Evolutionary conservation across 2,329 filamentous ascomycete species (phyloP).

Genomic region (Waltergamsia citrina): DNA sequence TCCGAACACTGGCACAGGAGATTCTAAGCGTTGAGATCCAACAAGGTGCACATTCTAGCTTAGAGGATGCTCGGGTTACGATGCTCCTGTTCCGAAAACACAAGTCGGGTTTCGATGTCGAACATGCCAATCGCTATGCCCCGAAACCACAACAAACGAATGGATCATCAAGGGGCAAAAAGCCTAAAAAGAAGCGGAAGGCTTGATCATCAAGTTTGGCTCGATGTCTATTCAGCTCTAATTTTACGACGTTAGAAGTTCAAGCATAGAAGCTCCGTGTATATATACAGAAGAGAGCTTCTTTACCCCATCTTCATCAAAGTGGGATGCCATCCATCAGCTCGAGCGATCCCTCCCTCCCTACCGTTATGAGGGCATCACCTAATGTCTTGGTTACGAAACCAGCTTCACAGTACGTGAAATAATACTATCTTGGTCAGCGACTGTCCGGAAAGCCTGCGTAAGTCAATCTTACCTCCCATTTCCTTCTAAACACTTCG

Average conservation of each 20-base stretch:
- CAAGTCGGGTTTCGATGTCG: slow-evolving; percentile 77
- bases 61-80: slow-evolving; percentile 75
- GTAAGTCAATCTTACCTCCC: slow-evolving; percentile 30
- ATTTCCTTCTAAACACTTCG: neutral
- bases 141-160: slow-evolving; percentile 14
- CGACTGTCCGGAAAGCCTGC: neutral
- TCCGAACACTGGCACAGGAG: slow-evolving; percentile 49
- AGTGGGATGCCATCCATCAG: slow-evolving; percentile 63
- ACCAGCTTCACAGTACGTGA: neutral
- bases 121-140: slow-evolving; percentile 61
- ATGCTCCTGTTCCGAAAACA: slow-evolving; percentile 82
- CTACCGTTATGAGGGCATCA: slow-evolving; percentile 57
- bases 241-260: too few species aligned
- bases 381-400: slow-evolving; percentile 1
- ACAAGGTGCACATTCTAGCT: slow-evolving; percentile 52
- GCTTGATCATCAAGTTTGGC: too few species aligned
- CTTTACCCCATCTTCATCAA: slow-evolving; percentile 29
- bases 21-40: slow-evolving; percentile 55
- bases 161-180: slow-evolving; percentile 25
- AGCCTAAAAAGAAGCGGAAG: slow-evolving; percentile 27
- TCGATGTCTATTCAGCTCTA: neutral
- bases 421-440: slow-evolving; percentile 24
- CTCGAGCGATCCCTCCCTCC: slow-evolving; percentile 53
- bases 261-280: too few species aligned
- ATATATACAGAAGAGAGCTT: too few species aligned